These are phyloP conservation scores for Ganoderma lucidum DNA, from an alignment of 1,284 basidiomycete species.

Conservation along the genomic window DNA sequence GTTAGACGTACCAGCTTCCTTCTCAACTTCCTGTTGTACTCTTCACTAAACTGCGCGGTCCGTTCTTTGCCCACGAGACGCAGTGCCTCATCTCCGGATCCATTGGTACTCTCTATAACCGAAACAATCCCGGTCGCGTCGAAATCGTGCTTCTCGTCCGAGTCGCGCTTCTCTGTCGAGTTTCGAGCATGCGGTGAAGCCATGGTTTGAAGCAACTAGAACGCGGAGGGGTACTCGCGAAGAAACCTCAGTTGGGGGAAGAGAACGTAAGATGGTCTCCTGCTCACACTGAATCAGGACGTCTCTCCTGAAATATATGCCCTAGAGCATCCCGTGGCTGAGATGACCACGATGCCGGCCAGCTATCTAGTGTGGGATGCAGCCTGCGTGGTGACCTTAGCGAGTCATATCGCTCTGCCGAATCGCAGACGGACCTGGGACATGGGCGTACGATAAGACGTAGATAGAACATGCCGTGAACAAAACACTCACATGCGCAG, in stretches of 20 bases:
- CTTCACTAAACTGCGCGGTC: constrained; percentile 62
- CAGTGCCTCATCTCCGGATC: constrained; percentile 60
- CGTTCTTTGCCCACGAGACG: constrained; percentile 62
- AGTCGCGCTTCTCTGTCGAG: constrained; percentile 21
- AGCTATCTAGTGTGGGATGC: constrained; percentile 16
- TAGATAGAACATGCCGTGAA: constrained; percentile 24
- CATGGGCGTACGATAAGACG: constrained; percentile 24
- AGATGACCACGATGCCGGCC: constrained; percentile 9
- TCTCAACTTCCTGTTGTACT: constrained; percentile 63
- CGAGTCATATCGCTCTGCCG: not conserved
- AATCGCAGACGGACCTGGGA: not conserved
- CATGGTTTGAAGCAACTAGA: constrained; percentile 11
- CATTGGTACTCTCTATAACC: constrained; percentile 48
- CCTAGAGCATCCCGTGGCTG: constrained; percentile 9
- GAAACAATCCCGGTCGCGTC: constrained; percentile 30
- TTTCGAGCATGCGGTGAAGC: constrained; percentile 22
- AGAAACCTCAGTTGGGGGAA: constrained; percentile 14
- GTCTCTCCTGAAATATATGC: constrained; percentile 16
- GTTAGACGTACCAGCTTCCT: constrained; percentile 59
- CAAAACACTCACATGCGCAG: constrained; percentile 27
- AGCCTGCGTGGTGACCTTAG: not conserved
- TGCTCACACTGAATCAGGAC: constrained; percentile 19
- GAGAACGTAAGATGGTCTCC: constrained; percentile 9
- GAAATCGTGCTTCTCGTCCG: constrained; percentile 33
- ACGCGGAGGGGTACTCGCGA: not conserved